Evolutionary conservation across 2,329 filamentous ascomycete genomes (phyloP), one percentile per base, ranked within the genome.

Genomic region (Aspergillus novoparasiticus): DNA sequence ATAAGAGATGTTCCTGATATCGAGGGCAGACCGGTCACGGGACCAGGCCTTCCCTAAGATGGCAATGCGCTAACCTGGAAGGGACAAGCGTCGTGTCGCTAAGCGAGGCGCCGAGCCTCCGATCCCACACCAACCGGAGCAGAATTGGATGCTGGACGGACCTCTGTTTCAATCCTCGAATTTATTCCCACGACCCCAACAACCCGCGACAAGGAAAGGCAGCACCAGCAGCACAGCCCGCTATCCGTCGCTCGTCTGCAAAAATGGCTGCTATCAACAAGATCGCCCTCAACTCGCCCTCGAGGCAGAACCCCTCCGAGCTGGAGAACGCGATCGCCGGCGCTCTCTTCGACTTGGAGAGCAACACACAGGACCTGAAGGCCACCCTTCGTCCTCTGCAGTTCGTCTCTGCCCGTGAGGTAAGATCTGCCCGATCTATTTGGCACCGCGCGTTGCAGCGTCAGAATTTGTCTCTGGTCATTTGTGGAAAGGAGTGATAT

Each of bases 291-390:
- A 97, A 95, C 90, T 96, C 92, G 90, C 91, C 94, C 76, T 97
- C 94, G 85, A 89, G 93, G 87, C 88, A 91, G 83, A 96, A 90
- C 85, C 95, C 95, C 76, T 96, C 93, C 75, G 95, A 99, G 90
- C 90, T 98, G 77, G 95, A 99, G 92, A 90, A 88, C 84, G 92
- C 86, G 88, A 96, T 99, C 82, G 95, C 95, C 82, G 91, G 90
- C 85, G 95, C 95, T 85, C 92, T 99, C 73, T 96, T 91, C 87
- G 95, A 99, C 81, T 92, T 99, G 85, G 95, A 99, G 93, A 94
- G 90, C 87, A 97, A 97, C 90, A 97, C 95, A 80, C 87, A 93
- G 82, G 95, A 99, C 85, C 92, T 99, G 85, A 96, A 94, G 91
- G 89, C 88, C 79, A 91, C 93, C 76, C 91, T 99, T 81, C 91